Base-by-base conservation (phyloP, 176 grass and related monocot genomes). In the Bromus sterilis region DNA sequence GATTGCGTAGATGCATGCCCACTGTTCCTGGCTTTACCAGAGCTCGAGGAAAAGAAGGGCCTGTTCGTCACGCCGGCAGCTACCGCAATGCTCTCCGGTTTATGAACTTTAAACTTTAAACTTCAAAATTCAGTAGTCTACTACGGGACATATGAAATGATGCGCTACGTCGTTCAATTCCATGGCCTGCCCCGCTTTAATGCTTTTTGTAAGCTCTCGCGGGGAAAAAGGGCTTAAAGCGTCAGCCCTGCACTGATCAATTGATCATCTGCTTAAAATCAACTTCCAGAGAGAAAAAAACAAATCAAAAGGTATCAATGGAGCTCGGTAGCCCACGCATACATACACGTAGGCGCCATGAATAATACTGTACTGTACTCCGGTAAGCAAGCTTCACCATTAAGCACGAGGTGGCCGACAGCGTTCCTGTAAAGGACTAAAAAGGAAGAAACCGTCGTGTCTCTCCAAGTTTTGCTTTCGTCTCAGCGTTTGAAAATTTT, bases 371-470 rank as follows among this genome's bases (percentile, higher is more conserved):
- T n/a, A n/a, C n/a, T n/a, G n/a, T n/a, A n/a, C n/a, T n/a, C n/a
- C n/a, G n/a, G n/a, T n/a, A n/a, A n/a, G n/a, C n/a, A n/a, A n/a
- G n/a, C n/a, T n/a, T n/a, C n/a, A n/a, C n/a, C n/a, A n/a, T n/a
- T n/a, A n/a, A n/a, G n/a, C n/a, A n/a, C n/a, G n/a, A 39, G 78
- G 84, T 83, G 80, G 75, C 84, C 84, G 88, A 90, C 88, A 83
- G 25, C 21, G 67, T 83, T 73, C 37, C 75, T 66, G 84, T 24
- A 61, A 90, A 90, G 86, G 75, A 58, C 48, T 20, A 60, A 86
- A 90, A 90, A 75, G 88, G 59, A 40, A 53, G 64, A 83, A 79
- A 16, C 59, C 68, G 88, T 90, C 88, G 39, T 59, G 46, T 26
- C 79, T 75, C 84, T 83, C 79, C 84, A 53, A 66, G 61, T 18